Percentiles rank a stretch among this genome's conserved stretches.
phyloP scores from a whole-genome alignment of 345 rosid species.

The Citrus sp. region DNA sequence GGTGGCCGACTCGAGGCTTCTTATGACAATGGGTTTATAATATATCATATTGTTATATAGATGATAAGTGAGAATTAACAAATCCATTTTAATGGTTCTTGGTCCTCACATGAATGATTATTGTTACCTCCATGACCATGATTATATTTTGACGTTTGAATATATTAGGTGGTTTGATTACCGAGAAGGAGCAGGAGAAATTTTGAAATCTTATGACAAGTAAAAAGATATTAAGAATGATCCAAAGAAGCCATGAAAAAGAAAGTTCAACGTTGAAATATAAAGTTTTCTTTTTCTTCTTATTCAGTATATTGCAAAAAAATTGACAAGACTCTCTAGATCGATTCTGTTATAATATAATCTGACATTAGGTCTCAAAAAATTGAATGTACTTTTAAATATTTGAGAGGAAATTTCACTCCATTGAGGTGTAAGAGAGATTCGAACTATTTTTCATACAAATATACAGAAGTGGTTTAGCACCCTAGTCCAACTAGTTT shows the following conservation, averaged over 20 bases:
- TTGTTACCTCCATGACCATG: neutral
- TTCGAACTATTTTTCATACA: neutral
- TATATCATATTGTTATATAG: too few relatives aligned
- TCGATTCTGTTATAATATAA: neutral
- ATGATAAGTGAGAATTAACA: neutral
- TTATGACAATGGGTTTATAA: neutral
- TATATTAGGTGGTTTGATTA: neutral
- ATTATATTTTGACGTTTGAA: conserved; percentile 3
- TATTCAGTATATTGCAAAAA: too few relatives aligned
- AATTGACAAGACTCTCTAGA: neutral
- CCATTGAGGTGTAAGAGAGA: neutral
- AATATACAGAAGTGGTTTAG: too few relatives aligned
- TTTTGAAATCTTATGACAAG: neutral
- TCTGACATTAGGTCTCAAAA: neutral
- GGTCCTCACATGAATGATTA: neutral
- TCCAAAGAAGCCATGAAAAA: neutral
- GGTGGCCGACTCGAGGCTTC: neutral
- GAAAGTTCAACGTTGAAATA: neutral
- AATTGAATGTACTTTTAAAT: too few relatives aligned
- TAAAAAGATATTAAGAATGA: neutral
- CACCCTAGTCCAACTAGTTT: too few relatives aligned
- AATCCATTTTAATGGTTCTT: neutral
- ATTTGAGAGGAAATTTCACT: neutral
- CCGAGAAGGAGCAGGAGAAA: neutral
- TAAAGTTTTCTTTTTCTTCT: too few relatives aligned